A percentile compares a stretch with the other conserved stretches of the same genome.
Evolutionary conservation across 495 filamentous ascomycete species (phyloP).

Genomic region (Aspergillus mulundensis): DNA sequence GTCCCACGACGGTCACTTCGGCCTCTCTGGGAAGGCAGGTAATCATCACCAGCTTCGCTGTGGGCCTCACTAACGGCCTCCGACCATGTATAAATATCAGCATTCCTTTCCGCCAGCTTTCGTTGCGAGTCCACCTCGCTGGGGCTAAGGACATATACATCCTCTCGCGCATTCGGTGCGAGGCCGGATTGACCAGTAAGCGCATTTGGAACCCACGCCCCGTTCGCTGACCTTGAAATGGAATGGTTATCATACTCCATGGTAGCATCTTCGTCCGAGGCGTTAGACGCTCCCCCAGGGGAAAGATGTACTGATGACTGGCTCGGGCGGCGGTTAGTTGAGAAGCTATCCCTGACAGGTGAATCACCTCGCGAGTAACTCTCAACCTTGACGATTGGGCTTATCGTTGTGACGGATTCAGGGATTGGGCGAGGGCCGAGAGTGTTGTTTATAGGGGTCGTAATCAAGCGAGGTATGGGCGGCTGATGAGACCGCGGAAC

Average conservation of each 20-base stretch:
- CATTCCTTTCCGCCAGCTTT: conserved; percentile 39
- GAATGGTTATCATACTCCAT: conserved; percentile 18
- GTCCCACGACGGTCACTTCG: conserved; percentile 19
- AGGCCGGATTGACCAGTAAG: conserved; percentile 36
- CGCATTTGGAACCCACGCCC: conserved; percentile 30
- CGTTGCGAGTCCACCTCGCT: conserved; percentile 41
- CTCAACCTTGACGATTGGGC: conserved; percentile 45
- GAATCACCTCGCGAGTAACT: conserved; percentile 48
- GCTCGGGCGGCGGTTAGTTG: conserved; percentile 26
- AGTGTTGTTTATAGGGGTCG: conserved; percentile 20
- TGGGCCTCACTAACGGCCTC: conserved; percentile 37
- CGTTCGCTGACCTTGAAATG: conserved; percentile 26
- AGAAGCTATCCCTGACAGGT: conserved; percentile 28
- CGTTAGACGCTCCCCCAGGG: conserved; percentile 28
- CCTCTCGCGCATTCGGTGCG: conserved; percentile 34
- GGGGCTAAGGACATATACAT: conserved; percentile 40
- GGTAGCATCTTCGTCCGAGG: conserved; percentile 28
- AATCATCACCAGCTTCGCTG: conserved; percentile 38
- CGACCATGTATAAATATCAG: conserved; percentile 45
- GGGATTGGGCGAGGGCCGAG: conserved; percentile 13
- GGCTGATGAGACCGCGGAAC: conserved; percentile 6
- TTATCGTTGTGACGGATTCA: conserved; percentile 31
- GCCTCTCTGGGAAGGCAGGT: conserved; percentile 18
- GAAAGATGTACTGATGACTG: conserved; percentile 41
- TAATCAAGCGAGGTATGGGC: conserved; percentile 19